Base-by-base conservation (phyloP, 2,329 filamentous ascomycete genomes). In the Fusarium neocosmosporiellum region DNA sequence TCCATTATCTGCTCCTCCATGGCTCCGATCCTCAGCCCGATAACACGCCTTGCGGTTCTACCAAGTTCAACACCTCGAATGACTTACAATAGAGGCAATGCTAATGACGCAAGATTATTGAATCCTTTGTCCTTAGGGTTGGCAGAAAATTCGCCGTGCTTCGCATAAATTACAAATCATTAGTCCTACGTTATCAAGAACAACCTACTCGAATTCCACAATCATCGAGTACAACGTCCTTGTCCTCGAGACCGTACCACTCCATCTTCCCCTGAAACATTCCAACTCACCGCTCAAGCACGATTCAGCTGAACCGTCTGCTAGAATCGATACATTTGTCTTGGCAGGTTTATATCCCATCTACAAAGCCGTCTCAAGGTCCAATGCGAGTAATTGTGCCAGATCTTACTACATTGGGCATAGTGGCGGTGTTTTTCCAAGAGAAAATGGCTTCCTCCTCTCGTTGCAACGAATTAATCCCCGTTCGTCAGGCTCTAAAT, bases 381-480 rank as follows among this genome's bases (percentile, higher is more conserved):
- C 18, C 18, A 53, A 31, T 53, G 46, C 18, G 48, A 31, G 27
- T 20, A 50, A 31, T 31, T 5, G 18, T 50, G 18, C 27, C 46
- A 50, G 46, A 50, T 37, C 55, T 59, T 59, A 59, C 55, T 41
- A 14, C n/a, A 59, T 59, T 27, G 13, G 39, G 39, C 43, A 39
- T 62, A 29, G 46, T 20, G 39, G 29, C 18, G 36, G 34, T 46
- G 27, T 36, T 34, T 48, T 16, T 39, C 31, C 27, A 24, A 36
- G 39, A 36, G 16, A 18, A 57, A 61, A 50, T 24, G 41, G 41
- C 41, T 37, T 39, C 36, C 20, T 29, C 37, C 27, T 31, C 36
- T 36, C 43, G 50, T 65, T 63, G 41, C 62, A 67, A 57, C 31
- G 37, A 72, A 22, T 60, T 41, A 66, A 43, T 57, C 53, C 34